Percentiles rank a stretch among this genome's conserved stretches.
Evolutionary conservation across 2,329 filamentous ascomycete genomes (phyloP).

Genomic region (Raffaelea albimanens): DNA sequence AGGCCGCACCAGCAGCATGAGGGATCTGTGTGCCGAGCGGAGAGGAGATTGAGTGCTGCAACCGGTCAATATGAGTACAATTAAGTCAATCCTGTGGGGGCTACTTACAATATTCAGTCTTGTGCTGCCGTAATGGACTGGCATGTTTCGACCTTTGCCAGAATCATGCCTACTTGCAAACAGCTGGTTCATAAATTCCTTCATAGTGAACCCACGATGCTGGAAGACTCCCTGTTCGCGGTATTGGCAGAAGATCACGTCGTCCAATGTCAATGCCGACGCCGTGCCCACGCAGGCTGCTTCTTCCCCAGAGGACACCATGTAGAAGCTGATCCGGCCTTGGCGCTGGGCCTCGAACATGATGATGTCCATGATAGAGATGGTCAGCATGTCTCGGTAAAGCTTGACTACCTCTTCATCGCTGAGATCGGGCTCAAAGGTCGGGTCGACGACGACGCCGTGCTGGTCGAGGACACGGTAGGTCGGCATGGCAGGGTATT

Average conservation of each 20-base stretch:
- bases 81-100: constrained; percentile 13
- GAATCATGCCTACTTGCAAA: constrained; percentile 78
- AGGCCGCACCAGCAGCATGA: constrained; percentile 68
- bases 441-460: constrained; percentile 69
- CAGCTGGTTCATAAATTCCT: constrained; percentile 90
- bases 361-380: constrained; percentile 86
- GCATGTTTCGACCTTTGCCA: constrained; percentile 88
- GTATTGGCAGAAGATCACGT: constrained; percentile 92
- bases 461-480: constrained; percentile 89
- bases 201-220: constrained; percentile 76
- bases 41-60: constrained; percentile 67
- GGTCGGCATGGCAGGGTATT: constrained; percentile 70
- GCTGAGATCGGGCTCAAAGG: constrained; percentile 57
- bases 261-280: constrained; percentile 69
- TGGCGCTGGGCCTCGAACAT: constrained; percentile 98
- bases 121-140: constrained; percentile 84
- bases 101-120: constrained; percentile 75
- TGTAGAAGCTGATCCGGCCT: constrained; percentile 91
- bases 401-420: constrained; percentile 52
- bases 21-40: constrained; percentile 72
- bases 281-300: constrained; percentile 86
- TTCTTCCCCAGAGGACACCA: constrained; percentile 92
- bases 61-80: no score
- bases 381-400: constrained; percentile 56
- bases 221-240: constrained; percentile 86